Conservation (phyloP, 2,329 filamentous ascomycete species). For the Samsoniella hepiali region DNA sequence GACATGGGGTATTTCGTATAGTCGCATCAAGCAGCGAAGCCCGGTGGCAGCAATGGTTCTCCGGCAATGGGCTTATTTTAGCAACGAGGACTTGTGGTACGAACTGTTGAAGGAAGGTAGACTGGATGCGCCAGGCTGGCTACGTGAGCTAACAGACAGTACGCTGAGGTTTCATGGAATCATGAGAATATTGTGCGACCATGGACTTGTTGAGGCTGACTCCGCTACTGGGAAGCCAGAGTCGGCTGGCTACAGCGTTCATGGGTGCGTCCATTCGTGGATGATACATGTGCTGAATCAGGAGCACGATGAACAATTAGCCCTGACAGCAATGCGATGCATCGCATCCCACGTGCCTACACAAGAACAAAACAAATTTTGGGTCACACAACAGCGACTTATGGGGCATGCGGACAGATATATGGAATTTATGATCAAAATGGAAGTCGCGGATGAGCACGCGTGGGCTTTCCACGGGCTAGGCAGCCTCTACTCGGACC, state of each 20-base stretch:
- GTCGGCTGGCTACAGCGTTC: constrained; percentile 30
- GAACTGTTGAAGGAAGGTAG: constrained; percentile 33
- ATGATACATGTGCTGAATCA: constrained; percentile 27
- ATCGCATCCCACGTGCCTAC: no score
- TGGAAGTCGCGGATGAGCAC: no score
- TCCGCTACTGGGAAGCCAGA: neutral
- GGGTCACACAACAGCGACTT: no score
- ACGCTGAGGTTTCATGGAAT: constrained; percentile 27
- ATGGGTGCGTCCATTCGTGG: constrained; percentile 35
- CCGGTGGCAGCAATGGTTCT: constrained; percentile 34
- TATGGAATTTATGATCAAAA: no score
- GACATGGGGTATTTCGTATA: constrained; percentile 38
- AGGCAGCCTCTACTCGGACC: neutral
- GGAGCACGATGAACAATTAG: neutral
- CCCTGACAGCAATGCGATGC: neutral
- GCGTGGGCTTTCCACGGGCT: no score
- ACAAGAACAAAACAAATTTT: no score
- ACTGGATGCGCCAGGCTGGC: constrained; percentile 23
- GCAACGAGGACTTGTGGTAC: constrained; percentile 43
- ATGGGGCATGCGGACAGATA: no score
- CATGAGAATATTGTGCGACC: constrained; percentile 29
- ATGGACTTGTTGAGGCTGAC: constrained; percentile 31
- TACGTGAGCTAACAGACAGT: constrained; percentile 24
- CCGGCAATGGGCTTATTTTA: constrained; percentile 41
- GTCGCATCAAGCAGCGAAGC: constrained; percentile 22